Percentiles rank a stretch among this genome's conserved stretches.
These are phyloP conservation scores for Wickerhamiella australiensis DNA, from an alignment of 805 yeast genomes.

Conservation along the genomic window DNA sequence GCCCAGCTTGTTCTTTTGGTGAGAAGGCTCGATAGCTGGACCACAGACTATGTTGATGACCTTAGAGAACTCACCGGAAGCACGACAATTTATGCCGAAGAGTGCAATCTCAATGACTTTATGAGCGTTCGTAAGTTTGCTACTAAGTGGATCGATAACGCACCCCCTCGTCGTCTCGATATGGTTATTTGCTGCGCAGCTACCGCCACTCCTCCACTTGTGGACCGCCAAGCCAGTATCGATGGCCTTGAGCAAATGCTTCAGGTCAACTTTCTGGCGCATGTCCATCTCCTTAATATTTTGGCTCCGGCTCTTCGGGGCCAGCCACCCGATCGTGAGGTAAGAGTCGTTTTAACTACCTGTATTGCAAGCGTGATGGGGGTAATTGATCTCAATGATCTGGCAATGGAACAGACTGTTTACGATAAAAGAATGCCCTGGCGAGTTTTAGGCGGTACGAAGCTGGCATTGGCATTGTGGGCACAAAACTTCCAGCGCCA, in stretches of 20 bases:
- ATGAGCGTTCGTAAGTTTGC: slow-evolving; percentile 78
- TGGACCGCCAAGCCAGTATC: slow-evolving; percentile 47
- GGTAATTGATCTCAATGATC: slow-evolving; percentile 45
- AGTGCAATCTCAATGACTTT: slow-evolving; percentile 66
- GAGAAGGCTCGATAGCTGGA: slow-evolving; percentile 55
- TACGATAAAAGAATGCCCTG: slow-evolving; percentile 59
- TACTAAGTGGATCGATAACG: slow-evolving; percentile 83
- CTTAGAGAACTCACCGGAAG: slow-evolving; percentile 59
- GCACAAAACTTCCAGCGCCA: slow-evolving; percentile 68
- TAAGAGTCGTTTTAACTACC: slow-evolving; percentile 63
- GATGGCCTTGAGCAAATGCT: slow-evolving; percentile 85
- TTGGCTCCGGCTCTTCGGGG: slow-evolving; percentile 72
- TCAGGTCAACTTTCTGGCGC: slow-evolving; percentile 70
- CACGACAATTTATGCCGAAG: slow-evolving; percentile 76
- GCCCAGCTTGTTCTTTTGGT: slow-evolving; percentile 75
- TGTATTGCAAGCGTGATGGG: slow-evolving; percentile 74
- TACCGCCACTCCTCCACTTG: slow-evolving; percentile 59
- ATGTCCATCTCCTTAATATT: slow-evolving; percentile 67
- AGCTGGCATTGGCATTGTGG: slow-evolving; percentile 60
- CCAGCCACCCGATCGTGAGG: slow-evolving; percentile 93
- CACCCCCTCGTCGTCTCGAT: slow-evolving; percentile 83
- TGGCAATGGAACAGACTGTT: slow-evolving; percentile 40
- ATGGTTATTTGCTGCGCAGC: slow-evolving; percentile 84
- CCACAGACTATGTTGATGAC: slow-evolving; percentile 66
- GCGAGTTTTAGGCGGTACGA: slow-evolving; percentile 70